Conservation (phyloP, 2,329 filamentous ascomycete genomes). For the Penicillium sp. region DNA sequence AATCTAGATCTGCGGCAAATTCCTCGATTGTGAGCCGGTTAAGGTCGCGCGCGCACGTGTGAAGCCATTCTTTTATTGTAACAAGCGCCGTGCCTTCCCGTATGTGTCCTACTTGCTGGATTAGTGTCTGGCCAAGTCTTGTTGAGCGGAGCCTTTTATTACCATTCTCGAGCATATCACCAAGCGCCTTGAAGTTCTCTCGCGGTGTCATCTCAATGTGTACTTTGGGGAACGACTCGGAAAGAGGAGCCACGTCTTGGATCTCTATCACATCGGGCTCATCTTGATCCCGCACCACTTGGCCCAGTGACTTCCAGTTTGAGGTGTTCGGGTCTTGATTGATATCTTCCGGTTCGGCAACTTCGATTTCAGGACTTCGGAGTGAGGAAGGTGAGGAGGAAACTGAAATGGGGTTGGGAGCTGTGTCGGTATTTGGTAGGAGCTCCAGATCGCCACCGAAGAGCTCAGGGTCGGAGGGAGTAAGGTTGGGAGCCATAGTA, state of each 20-base stretch:
- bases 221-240: conserved; percentile 41
- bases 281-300: conserved; percentile 33
- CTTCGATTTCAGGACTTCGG: conserved; percentile 49
- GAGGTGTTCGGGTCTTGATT: conserved; percentile 48
- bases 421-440: conserved; percentile 19
- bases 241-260: conserved; percentile 33
- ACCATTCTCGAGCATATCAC: conserved; percentile 41
- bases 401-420: conserved; percentile 40
- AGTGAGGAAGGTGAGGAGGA: conserved; percentile 43
- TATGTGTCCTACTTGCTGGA: conserved; percentile 27
- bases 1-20: conserved; percentile 42
- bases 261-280: conserved; percentile 39
- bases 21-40: conserved; percentile 37
- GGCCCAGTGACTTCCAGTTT: conserved; percentile 44
- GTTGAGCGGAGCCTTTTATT: conserved; percentile 6
- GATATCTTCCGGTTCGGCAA: conserved; percentile 51
- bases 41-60: conserved; percentile 36
- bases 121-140: conserved; percentile 4
- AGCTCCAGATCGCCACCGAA: conserved; percentile 5
- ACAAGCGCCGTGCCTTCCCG: conserved; percentile 35
- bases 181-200: conserved; percentile 38
- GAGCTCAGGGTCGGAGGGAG: conserved; percentile 17
- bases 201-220: conserved; percentile 27
- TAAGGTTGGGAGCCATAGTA: conserved; percentile 18
- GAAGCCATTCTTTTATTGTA: conserved; percentile 46